These are phyloP conservation scores for Claviceps citrina DNA, from an alignment of 2,329 filamentous ascomycete genomes.

Conservation along the genomic window DNA sequence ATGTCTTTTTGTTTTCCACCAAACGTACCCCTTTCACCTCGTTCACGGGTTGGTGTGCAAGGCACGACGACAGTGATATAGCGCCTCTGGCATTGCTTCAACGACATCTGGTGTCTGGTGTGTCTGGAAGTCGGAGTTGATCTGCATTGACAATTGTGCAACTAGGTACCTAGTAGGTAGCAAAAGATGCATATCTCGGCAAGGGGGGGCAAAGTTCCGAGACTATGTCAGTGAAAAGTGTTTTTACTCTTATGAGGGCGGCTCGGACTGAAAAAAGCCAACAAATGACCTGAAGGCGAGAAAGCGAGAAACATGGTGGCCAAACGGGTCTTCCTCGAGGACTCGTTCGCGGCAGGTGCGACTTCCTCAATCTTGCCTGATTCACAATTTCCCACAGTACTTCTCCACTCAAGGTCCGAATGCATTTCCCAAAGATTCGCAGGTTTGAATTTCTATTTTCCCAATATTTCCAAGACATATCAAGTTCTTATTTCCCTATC, in stretches of 20 bases:
- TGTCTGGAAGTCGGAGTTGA: too few species aligned
- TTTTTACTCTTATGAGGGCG: not conserved
- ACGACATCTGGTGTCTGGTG: too few species aligned
- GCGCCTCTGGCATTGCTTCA: too few species aligned
- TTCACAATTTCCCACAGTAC: slow-evolving; percentile 1
- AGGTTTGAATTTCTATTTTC: not conserved
- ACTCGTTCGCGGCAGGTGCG: slow-evolving; percentile 3
- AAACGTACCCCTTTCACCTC: too few species aligned
- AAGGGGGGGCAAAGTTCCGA: too few species aligned
- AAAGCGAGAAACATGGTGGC: not conserved
- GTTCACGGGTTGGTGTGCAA: too few species aligned
- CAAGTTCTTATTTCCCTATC: not conserved
- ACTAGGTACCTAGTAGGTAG: too few species aligned
- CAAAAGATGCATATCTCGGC: too few species aligned
- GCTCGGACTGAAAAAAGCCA: not conserved
- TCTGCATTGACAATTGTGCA: too few species aligned
- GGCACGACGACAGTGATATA: too few species aligned
- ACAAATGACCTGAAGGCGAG: not conserved
- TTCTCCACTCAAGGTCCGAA: not conserved
- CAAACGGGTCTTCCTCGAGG: not conserved
- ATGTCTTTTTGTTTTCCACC: too few species aligned
- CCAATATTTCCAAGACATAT: not conserved
- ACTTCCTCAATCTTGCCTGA: slow-evolving; percentile 4
- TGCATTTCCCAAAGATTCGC: not conserved
- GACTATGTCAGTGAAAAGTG: not conserved